Conservation (phyloP, 2,329 filamentous ascomycete species). For the Emericellopsis atlantica region DNA sequence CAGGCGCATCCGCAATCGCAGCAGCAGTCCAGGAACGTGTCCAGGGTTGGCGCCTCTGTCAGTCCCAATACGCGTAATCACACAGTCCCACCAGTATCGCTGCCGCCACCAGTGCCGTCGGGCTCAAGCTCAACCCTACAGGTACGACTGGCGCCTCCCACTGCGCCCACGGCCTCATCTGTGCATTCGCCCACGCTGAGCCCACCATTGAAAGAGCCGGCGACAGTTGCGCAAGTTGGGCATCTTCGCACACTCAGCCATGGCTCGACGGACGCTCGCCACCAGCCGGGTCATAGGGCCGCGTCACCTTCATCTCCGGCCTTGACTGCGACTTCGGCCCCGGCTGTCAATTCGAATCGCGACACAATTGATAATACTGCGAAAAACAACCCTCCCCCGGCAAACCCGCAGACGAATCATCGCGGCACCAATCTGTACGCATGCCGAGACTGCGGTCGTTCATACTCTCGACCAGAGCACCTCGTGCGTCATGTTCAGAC, state of each 20-base stretch:
- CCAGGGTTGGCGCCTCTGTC: not conserved
- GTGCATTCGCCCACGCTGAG: not conserved
- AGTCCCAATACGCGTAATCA: constrained; percentile 4
- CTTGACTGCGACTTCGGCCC: too few species aligned
- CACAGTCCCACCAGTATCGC: not conserved
- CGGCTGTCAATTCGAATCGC: too few species aligned
- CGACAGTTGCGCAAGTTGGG: not conserved
- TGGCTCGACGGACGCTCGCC: too few species aligned
- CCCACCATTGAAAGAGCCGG: too few species aligned
- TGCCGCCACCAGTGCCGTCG: constrained; percentile 1
- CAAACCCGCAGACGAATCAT: constrained; percentile 6
- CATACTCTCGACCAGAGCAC: constrained; percentile 41
- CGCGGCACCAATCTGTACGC: constrained; percentile 26
- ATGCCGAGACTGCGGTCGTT: constrained; percentile 36
- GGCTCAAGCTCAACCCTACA: constrained; percentile 1
- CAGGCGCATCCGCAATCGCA: not conserved
- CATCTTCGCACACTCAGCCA: not conserved
- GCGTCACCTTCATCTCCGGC: too few species aligned
- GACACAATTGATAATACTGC: too few species aligned
- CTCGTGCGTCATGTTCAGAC: constrained; percentile 38
- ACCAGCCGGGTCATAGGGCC: too few species aligned
- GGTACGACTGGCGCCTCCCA: constrained; percentile 1
- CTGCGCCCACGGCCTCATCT: not conserved
- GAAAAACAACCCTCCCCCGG: too few species aligned
- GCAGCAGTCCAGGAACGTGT: not conserved